Percentiles rank a stretch among this genome's conserved stretches.
These are phyloP conservation scores for Candolleomyces eurysporus DNA, from an alignment of 768 basidiomycete species.

Conservation along the genomic window DNA sequence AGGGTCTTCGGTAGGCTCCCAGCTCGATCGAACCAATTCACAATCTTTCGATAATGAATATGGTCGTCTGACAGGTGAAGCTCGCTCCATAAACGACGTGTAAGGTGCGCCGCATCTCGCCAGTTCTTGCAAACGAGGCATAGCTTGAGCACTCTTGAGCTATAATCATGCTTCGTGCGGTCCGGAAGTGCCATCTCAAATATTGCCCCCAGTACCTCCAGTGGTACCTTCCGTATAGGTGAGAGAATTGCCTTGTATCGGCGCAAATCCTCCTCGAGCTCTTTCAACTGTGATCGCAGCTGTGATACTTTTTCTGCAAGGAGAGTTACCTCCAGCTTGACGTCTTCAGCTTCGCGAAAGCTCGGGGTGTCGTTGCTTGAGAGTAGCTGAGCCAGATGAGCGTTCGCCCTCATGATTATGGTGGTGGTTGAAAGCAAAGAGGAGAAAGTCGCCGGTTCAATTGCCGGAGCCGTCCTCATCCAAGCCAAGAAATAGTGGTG, in stretches of 20 bases:
- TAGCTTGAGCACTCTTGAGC: background rate
- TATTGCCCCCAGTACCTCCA: background rate
- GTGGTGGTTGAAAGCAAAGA: no score
- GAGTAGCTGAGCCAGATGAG: no score
- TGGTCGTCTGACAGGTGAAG: background rate
- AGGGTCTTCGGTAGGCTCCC: background rate
- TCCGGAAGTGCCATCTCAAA: background rate
- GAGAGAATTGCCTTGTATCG: background rate
- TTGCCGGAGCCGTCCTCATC: no score
- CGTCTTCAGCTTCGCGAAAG: no score
- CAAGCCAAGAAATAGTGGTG: no score
- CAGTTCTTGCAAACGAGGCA: background rate
- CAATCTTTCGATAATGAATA: background rate
- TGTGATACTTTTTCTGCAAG: background rate
- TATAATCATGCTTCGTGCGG: background rate
- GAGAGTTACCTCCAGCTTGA: no score
- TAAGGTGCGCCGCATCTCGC: background rate
- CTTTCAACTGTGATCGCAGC: background rate
- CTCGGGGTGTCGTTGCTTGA: no score
- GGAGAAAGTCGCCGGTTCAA: no score
- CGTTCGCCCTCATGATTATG: no score
- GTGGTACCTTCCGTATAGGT: background rate
- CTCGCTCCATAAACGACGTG: background rate
- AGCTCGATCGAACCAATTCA: background rate
- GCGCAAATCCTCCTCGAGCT: background rate